A percentile compares a stretch with the other conserved stretches of the same genome.
phyloP scores from a whole-genome alignment of 805 yeast genomes.

The Ogataea polymorpha region DNA sequence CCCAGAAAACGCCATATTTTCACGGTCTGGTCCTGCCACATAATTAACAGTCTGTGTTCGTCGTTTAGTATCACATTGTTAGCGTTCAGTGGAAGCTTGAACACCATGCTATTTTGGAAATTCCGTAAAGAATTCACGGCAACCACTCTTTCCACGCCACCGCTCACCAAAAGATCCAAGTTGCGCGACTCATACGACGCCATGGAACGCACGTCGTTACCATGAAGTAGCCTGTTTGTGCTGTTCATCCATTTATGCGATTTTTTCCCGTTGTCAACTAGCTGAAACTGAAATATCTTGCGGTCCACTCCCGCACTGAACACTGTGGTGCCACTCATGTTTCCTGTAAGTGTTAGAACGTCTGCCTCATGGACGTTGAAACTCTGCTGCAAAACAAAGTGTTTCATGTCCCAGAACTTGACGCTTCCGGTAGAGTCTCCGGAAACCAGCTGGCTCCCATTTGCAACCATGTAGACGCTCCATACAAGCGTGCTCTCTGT shows the following conservation, averaged over 20 bases:
- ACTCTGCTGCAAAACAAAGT: constrained; percentile 73
- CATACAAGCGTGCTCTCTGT: constrained; percentile 88
- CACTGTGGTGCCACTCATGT: constrained; percentile 56
- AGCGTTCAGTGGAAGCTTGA: constrained; percentile 56
- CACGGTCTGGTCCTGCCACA: constrained; percentile 81
- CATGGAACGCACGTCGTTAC: constrained; percentile 82
- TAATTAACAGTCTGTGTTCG: constrained; percentile 49
- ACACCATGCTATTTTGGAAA: constrained; percentile 69
- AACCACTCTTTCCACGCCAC: constrained; percentile 75
- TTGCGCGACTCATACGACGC: constrained; percentile 66
- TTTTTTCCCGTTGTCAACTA: constrained; percentile 39
- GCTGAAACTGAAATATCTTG: constrained; percentile 71
- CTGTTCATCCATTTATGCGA: constrained; percentile 68
- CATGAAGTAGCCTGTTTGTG: constrained; percentile 75
- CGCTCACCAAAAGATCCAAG: constrained; percentile 68
- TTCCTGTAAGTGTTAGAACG: constrained; percentile 68
- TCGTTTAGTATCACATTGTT: constrained; percentile 38
- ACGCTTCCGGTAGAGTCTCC: constrained; percentile 96
- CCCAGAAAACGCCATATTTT: constrained; percentile 68
- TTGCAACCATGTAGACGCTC: constrained; percentile 68
- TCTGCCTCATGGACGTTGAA: constrained; percentile 90
- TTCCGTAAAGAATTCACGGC: constrained; percentile 62
- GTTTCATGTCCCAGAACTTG: constrained; percentile 86
- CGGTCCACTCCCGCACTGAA: constrained; percentile 94
- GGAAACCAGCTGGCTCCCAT: constrained; percentile 72